Evolutionary conservation across 305 asterid species (phyloP).

Genomic region (Fraxinus albicans): DNA sequence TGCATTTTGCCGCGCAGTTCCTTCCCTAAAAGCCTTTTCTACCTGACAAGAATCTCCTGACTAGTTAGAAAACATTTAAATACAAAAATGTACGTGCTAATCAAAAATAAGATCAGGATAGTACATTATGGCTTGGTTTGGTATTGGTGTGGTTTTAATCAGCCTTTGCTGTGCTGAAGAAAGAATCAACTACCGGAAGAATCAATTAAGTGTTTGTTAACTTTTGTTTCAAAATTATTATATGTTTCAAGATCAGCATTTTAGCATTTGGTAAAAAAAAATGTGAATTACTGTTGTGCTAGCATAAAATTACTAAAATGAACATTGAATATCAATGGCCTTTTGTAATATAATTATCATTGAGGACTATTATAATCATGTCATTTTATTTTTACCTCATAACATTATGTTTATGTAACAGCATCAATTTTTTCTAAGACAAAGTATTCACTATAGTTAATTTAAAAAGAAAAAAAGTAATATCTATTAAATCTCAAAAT

Average conservation of each 20-base stretch:
- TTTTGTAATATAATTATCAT: background rate
- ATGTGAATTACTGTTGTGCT: background rate
- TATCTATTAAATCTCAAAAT: background rate
- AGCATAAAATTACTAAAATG: background rate
- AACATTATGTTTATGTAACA: background rate
- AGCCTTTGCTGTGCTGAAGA: background rate
- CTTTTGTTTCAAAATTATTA: background rate
- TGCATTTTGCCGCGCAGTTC: slow-evolving; percentile 99
- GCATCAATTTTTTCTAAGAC: background rate
- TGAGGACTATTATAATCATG: background rate
- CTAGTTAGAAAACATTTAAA: slow-evolving; percentile 24
- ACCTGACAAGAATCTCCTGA: slow-evolving; percentile 50
- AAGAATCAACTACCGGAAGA: background rate
- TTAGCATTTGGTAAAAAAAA: background rate
- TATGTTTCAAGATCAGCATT: background rate
- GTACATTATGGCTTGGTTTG: background rate
- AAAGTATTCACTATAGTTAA: background rate
- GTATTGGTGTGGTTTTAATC: background rate
- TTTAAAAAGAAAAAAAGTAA: background rate
- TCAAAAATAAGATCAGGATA: background rate
- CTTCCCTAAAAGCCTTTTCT: slow-evolving; percentile 99
- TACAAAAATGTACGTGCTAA: background rate
- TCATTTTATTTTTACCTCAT: background rate
- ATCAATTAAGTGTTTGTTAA: background rate
- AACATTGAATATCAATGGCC: background rate